Conservation (phyloP, 164 flowering plant species). For the Vitis amurensis region DNA sequence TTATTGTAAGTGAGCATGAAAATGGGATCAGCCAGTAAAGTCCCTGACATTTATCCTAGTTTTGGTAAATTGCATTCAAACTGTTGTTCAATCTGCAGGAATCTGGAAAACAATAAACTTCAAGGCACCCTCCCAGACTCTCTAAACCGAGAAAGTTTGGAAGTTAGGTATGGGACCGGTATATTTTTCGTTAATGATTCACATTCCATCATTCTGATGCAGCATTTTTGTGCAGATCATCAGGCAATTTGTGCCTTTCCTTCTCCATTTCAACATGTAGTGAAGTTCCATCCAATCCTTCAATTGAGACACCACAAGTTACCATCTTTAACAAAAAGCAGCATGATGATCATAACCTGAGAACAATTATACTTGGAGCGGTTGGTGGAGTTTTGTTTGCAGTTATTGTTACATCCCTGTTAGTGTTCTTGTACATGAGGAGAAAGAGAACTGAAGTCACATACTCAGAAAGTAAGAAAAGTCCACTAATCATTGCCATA, state of each 20-base stretch:
- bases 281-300: conserved; percentile 34
- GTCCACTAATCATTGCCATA: background rate
- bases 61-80: background rate
- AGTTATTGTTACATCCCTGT: conserved; percentile 31
- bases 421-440: conserved; percentile 37
- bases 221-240: conserved; percentile 47
- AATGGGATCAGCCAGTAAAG: background rate
- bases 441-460: conserved; percentile 33
- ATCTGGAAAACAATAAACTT: conserved; percentile 75
- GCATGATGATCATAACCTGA: conserved; percentile 28
- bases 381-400: conserved; percentile 45
- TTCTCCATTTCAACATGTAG: conserved; percentile 57
- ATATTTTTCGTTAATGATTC: background rate
- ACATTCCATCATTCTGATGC: conserved; percentile 13
- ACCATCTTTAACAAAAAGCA: conserved; percentile 46
- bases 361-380: conserved; percentile 46
- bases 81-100: conserved; percentile 38
- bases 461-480: conserved; percentile 38
- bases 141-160: conserved; percentile 58
- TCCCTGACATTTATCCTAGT: background rate
- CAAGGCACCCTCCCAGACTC: conserved; percentile 71
- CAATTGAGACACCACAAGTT: conserved; percentile 70
- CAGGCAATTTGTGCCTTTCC: conserved; percentile 81
- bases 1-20: conserved; percentile 52
- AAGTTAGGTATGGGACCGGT: conserved; percentile 52